Evolutionary conservation across 163 green algal genomes (phyloP), one percentile per base, ranked within the genome.

Genomic region (Scenedesmus sp.): DNA sequence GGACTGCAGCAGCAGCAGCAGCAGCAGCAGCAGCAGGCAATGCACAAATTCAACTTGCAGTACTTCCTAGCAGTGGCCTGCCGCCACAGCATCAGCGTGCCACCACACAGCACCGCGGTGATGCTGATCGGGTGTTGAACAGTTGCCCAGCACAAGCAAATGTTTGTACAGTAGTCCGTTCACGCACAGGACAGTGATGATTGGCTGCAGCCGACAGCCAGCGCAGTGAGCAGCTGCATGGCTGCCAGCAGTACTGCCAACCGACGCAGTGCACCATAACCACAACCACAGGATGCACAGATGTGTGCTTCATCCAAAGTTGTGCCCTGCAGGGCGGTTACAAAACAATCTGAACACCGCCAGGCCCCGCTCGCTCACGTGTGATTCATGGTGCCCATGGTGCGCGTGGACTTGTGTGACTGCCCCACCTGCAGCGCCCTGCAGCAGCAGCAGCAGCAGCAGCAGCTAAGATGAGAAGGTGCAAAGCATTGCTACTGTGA

Each of bases 381-480:
- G 81, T 86, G 81, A 54, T 86, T 86, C 52, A 86, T 46, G 52
- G 81, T 86, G 16, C 81, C 81, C 81, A 86, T 86, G 52, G 81
- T 86, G 52, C 81, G 13, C 10, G 81, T 86, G 3, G 81, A 86
- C 16, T 60, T 59, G 81, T 86, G 81, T 4, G 52, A 66, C 81
- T 86, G 81, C 15, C 81, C 81, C 26, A 60, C 77, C 12, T 84
- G 77, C 77, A 84, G 77, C 46, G 77, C 77, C 77, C 77, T 84
- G 70, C 67, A 34, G 67, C 67, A 79, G 67, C 70, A 79, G 5
- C 70, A 79, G 70, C 23, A 79, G 20, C 70, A 52, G 70, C 70
- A 79, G 5, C 34, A 46, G 34, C 34, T 46, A 46, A 46, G 34
- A 46, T 46, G 34, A 46, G 34, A 46, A 46, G 34, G 34, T 46